phyloP scores from a whole-genome alignment of 441 rosid species.

The Aquilaria agallochum region DNA sequence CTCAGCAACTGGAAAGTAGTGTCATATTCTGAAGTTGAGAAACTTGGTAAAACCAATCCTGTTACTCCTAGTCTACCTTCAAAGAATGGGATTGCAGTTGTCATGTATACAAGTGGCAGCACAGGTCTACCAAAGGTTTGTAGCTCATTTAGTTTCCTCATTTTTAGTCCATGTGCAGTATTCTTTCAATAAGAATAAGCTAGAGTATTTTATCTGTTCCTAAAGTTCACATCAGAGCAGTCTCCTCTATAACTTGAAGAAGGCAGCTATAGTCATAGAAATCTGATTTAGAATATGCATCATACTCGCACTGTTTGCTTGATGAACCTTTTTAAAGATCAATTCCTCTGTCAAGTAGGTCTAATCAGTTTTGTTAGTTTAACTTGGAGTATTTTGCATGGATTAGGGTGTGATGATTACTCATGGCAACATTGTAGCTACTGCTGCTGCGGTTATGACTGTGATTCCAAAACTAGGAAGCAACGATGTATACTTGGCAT shows the following conservation, averaged over 20 bases:
- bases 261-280: background rate
- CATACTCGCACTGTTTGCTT: no score
- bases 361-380: conserved; percentile 6
- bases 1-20: conserved; percentile 47
- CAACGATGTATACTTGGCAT: conserved; percentile 68
- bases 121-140: conserved; percentile 91
- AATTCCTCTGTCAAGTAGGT: no score
- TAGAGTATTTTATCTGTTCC: background rate
- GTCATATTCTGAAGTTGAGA: conserved; percentile 77
- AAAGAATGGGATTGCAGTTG: conserved; percentile 64
- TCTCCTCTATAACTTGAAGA: background rate
- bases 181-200: background rate
- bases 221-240: background rate
- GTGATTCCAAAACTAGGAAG: conserved; percentile 55
- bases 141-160: conserved; percentile 6
- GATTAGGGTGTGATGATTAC: conserved; percentile 93
- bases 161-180: background rate
- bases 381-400: conserved; percentile 22
- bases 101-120: conserved; percentile 98
- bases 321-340: no score
- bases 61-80: conserved; percentile 61
- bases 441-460: conserved; percentile 78
- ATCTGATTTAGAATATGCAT: no score
- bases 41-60: conserved; percentile 54
- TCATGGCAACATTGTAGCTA: conserved; percentile 81